Evolutionary conservation across 2,329 filamentous ascomycete genomes (phyloP).

Genomic region (Cephalotrichum gorgonifer): DNA sequence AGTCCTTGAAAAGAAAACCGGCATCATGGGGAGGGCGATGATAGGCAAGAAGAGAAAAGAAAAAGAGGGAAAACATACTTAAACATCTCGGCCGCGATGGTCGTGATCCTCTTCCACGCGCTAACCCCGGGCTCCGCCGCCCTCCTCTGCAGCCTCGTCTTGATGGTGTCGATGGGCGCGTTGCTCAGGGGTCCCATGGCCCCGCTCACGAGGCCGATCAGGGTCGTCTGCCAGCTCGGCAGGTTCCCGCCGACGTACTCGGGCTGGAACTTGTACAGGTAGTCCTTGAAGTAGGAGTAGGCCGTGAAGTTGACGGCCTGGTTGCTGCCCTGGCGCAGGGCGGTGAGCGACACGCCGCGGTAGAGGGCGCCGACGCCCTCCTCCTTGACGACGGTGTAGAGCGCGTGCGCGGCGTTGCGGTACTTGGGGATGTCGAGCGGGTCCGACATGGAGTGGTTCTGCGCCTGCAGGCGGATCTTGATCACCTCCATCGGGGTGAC

Average conservation of each 20-base stretch:
- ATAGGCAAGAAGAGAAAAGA: conserved; percentile 15
- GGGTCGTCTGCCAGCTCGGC: conserved; percentile 79
- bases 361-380: conserved; percentile 84
- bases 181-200: conserved; percentile 95
- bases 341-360: conserved; percentile 87
- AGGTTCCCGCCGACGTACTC: conserved; percentile 55
- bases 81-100: conserved; percentile 78
- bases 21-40: not conserved
- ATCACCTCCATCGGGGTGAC: conserved; percentile 99
- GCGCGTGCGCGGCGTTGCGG: conserved; percentile 75
- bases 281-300: conserved; percentile 85
- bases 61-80: conserved; percentile 37
- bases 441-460: conserved; percentile 96
- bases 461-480: conserved; percentile 96
- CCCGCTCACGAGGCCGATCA: conserved; percentile 83
- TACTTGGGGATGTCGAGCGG: conserved; percentile 95
- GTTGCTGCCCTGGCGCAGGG: conserved; percentile 88
- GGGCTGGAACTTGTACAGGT: conserved; percentile 62
- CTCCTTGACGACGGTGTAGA: conserved; percentile 84
- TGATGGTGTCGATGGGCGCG: conserved; percentile 97
- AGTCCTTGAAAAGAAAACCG: not conserved
- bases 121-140: conserved; percentile 73
- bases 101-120: conserved; percentile 66
- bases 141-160: conserved; percentile 88
- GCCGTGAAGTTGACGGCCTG: conserved; percentile 99